Evolutionary conservation across 108 stramenopile species (phyloP).

Genomic region (Epithemia pelagica): DNA sequence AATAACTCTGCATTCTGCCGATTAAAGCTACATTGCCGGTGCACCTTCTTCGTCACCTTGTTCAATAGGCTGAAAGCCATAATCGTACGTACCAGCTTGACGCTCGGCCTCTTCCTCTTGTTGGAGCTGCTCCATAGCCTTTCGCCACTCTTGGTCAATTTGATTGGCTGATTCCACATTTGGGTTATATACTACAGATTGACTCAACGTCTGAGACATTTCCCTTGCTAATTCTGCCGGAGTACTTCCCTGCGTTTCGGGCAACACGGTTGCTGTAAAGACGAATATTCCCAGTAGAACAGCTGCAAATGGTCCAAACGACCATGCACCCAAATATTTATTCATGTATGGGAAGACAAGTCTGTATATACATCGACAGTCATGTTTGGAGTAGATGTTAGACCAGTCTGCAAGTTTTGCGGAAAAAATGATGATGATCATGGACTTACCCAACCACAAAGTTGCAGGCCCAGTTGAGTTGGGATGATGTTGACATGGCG

Average conservation of each 20-base stretch:
- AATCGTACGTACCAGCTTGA: slow-evolving; percentile 29
- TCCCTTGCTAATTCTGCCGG: slow-evolving; percentile 66
- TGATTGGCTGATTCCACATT: slow-evolving; percentile 40
- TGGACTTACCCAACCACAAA: slow-evolving; percentile 57
- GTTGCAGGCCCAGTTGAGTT: slow-evolving; percentile 89
- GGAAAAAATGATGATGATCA: too few relatives aligned
- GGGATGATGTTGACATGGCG: slow-evolving; percentile 71
- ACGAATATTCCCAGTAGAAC: slow-evolving; percentile 54
- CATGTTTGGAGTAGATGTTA: slow-evolving; percentile 83
- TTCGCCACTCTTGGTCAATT: slow-evolving; percentile 76
- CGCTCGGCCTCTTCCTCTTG: slow-evolving; percentile 69
- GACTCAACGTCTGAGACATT: slow-evolving; percentile 19
- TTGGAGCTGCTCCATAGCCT: slow-evolving; percentile 80
- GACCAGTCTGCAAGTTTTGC: too few relatives aligned
- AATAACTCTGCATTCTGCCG: too few relatives aligned
- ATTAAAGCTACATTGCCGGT: too few relatives aligned
- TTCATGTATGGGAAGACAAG: slow-evolving; percentile 85
- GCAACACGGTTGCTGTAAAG: slow-evolving; percentile 55
- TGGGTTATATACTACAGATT: slow-evolving; percentile 49
- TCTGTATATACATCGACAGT: slow-evolving; percentile 55
- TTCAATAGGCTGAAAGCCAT: slow-evolving; percentile 4
- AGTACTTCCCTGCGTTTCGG: slow-evolving; percentile 83
- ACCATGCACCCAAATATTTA: slow-evolving; percentile 59
- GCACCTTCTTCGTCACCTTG: too few relatives aligned
- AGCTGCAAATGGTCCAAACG: slow-evolving; percentile 77